Percentiles rank a stretch among this genome's conserved stretches.
These are phyloP conservation scores for Sergeia podlipaevii DNA, from an alignment of 208 protist genomes.

Conservation along the genomic window DNA sequence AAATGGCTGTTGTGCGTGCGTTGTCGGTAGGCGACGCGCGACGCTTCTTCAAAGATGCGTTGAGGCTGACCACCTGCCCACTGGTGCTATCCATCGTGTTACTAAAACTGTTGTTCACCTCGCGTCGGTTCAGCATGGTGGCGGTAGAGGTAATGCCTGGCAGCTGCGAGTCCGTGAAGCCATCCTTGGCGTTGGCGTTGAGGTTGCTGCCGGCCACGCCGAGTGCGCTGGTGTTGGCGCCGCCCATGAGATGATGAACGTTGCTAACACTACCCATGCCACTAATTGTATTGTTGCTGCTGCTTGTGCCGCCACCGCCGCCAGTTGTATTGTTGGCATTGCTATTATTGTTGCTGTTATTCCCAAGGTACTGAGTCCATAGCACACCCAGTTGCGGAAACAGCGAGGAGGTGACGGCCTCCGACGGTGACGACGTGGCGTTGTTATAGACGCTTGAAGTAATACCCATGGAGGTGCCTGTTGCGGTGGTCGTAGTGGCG, in stretches of 20 bases:
- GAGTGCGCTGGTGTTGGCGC: background rate
- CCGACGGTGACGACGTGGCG: background rate
- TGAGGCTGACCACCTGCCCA: too few relatives aligned
- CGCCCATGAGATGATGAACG: too few relatives aligned
- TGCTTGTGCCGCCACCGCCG: too few relatives aligned
- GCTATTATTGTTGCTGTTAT: background rate
- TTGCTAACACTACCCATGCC: too few relatives aligned
- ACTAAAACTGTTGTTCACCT: too few relatives aligned
- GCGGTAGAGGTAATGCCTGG: too few relatives aligned
- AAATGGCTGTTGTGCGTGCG: too few relatives aligned
- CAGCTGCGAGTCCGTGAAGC: background rate
- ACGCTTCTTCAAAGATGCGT: too few relatives aligned
- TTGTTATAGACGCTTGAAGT: background rate
- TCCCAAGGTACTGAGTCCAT: constrained; percentile 34
- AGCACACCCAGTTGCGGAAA: constrained; percentile 30
- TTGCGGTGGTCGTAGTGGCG: background rate
- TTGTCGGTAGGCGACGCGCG: too few relatives aligned
- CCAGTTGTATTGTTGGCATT: constrained; percentile 1
- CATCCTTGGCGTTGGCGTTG: constrained; percentile 1
- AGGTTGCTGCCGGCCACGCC: background rate
- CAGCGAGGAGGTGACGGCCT: background rate
- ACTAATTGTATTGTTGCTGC: too few relatives aligned
- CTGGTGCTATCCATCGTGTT: too few relatives aligned
- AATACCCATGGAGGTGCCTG: background rate
- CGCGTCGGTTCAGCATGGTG: too few relatives aligned